Conservation (phyloP, 345 rosid species). For the Eucalyptus pumila region DNA sequence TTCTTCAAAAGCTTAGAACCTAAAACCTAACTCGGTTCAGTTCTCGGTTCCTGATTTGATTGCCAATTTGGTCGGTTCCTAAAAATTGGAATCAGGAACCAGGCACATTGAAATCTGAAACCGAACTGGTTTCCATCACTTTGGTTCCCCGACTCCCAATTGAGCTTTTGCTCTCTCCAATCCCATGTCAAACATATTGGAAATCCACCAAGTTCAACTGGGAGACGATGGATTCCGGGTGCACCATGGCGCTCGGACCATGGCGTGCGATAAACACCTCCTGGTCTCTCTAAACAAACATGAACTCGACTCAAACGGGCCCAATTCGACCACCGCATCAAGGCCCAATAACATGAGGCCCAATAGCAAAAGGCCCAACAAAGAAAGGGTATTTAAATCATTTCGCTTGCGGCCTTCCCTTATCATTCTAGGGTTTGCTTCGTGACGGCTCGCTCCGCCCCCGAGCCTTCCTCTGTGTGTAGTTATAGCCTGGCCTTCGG, state of each 20-base stretch:
- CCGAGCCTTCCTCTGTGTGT: background rate
- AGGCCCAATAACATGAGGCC: background rate
- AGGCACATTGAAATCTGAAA: too few relatives aligned
- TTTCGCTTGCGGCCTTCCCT: background rate
- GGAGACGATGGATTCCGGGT: background rate
- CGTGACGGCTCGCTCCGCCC: background rate
- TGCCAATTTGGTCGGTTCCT: too few relatives aligned
- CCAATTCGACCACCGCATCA: background rate
- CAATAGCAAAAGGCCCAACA: background rate
- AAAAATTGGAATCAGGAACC: too few relatives aligned
- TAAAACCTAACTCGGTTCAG: too few relatives aligned
- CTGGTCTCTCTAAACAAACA: background rate
- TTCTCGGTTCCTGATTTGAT: too few relatives aligned
- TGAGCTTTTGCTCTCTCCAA: background rate
- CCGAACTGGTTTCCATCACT: too few relatives aligned
- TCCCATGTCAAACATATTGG: background rate
- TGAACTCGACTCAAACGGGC: background rate
- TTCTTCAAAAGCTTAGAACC: too few relatives aligned
- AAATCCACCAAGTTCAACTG: background rate
- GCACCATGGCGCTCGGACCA: background rate
- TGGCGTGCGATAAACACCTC: background rate
- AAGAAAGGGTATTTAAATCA: background rate
- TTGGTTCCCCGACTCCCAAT: too few relatives aligned
- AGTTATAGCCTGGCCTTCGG: background rate
- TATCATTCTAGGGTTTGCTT: background rate